Conservation (phyloP, 805 yeast genomes). For the Nakazawaea pomicola region DNA sequence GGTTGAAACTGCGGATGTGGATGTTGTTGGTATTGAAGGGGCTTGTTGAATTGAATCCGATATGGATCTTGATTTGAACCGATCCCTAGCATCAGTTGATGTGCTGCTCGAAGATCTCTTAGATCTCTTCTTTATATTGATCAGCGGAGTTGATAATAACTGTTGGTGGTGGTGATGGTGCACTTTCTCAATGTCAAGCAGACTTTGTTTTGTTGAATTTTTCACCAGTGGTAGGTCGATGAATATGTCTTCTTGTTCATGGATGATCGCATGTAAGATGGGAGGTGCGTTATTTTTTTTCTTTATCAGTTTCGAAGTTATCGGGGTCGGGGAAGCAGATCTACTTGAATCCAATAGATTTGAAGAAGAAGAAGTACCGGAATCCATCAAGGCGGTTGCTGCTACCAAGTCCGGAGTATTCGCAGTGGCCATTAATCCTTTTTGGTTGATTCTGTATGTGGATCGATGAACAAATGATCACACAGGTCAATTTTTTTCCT, state of each 20-base stretch:
- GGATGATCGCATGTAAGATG: slow-evolving; percentile 1
- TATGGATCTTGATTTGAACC: slow-evolving; percentile 10
- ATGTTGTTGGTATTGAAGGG: no score
- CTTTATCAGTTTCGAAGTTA: slow-evolving; percentile 1
- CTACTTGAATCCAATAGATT: neutral
- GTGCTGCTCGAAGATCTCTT: slow-evolving; percentile 11
- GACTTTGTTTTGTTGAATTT: no score
- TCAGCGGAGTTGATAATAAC: neutral
- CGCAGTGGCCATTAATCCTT: neutral
- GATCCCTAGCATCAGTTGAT: slow-evolving; percentile 10
- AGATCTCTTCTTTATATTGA: slow-evolving; percentile 5
- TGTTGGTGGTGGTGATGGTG: neutral
- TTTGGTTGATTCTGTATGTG: neutral
- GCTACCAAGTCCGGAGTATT: slow-evolving; percentile 1
- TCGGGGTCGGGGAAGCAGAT: slow-evolving; percentile 6
- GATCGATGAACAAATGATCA: no score
- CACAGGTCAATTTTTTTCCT: no score
- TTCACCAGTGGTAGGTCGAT: no score
- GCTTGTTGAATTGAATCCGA: slow-evolving; percentile 6
- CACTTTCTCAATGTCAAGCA: neutral
- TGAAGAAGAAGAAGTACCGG: neutral
- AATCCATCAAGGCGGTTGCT: neutral
- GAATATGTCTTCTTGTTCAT: slow-evolving; percentile 9
- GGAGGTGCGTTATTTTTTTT: neutral
- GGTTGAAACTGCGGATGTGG: no score